Evolutionary conservation across 1,139 yeast genomes (phyloP), one percentile per base, ranked within the genome.

Genomic region (Meyerozyma smithsonii): DNA sequence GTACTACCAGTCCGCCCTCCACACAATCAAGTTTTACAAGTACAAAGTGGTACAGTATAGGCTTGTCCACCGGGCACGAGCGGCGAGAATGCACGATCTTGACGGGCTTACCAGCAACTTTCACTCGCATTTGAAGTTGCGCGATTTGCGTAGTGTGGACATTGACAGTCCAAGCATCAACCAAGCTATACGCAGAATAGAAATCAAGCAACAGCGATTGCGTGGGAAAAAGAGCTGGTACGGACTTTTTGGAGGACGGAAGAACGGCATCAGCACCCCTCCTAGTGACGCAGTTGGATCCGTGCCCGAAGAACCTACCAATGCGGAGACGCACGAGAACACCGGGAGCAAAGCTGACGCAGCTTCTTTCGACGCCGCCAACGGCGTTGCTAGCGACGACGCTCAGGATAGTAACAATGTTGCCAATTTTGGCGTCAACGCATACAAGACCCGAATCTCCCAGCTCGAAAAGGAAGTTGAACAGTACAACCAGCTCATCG

Each of bases 201-300:
- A 63, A 42, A 42, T 46, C 15, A 45, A 57, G 36, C 61, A 59
- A 47, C 50, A 52, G 45, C 55, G 51, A 41, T 46, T 51, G 32
- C 32, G 42, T 4, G 42, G 51, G 7, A 68, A 67, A 44, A 62
- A 66, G 42, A 60, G 72, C 19, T 71, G 76, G 76, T 70, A 69
- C 45, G 74, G 74, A 8, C 51, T 71, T 10, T 71, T 71, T 51
- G 77, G 76, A 2, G 76, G 75, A 3, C 61, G 55, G 39, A n/a
- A 17, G 32, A 37, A n/a, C n/a, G 20, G 41, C 3, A 36, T 36
- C 25, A 30, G 33, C 4, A 25, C 43, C 4, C 23, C 33, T 15
- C 48, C 48, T 2, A 49, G 42, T 7, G 50, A 47, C 15, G 34
- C 39, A 14, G 8, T 17, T 26, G 18, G 8, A 20, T 14, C 20